These are phyloP conservation scores for Lichtheimia ramosa DNA, from an alignment of 371 early-diverging fungal genomes.

Conservation along the genomic window DNA sequence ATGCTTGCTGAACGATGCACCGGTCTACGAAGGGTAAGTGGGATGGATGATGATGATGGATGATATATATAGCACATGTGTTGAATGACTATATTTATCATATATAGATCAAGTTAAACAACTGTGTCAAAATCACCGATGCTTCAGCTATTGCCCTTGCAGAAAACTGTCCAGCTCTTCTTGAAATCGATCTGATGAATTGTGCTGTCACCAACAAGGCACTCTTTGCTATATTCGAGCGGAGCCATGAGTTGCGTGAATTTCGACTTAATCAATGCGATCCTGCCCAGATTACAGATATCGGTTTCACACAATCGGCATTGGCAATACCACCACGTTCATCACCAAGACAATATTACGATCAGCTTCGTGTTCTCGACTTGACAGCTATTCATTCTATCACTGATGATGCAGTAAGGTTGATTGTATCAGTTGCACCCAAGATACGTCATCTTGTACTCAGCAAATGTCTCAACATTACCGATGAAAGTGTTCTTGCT, in stretches of 20 bases:
- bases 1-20: conserved; percentile 34
- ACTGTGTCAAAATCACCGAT: conserved; percentile 54
- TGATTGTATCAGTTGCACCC: conserved; percentile 54
- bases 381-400: conserved; percentile 51
- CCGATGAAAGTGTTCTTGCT: conserved; percentile 52
- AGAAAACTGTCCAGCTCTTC: conserved; percentile 48
- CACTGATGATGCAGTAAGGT: conserved; percentile 53
- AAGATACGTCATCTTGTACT: conserved; percentile 59
- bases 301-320: conserved; percentile 41
- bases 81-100: not conserved
- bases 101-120: conserved; percentile 60
- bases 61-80: not conserved
- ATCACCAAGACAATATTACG: conserved; percentile 22
- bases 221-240: conserved; percentile 42
- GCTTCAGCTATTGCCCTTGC: conserved; percentile 52
- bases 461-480: conserved; percentile 59
- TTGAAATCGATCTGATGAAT: conserved; percentile 61
- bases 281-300: conserved; percentile 45
- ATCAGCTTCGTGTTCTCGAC: conserved; percentile 64
- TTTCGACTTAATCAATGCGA: conserved; percentile 49
- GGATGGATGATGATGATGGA: not conserved
- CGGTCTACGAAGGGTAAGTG: conserved; percentile 42
- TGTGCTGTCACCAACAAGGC: conserved; percentile 54
- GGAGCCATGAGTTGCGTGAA: conserved; percentile 55
- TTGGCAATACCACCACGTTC: conserved; percentile 9